phyloP scores from a whole-genome alignment of 2,329 filamentous ascomycete genomes.

The Ascochyta viciae-villosae region DNA sequence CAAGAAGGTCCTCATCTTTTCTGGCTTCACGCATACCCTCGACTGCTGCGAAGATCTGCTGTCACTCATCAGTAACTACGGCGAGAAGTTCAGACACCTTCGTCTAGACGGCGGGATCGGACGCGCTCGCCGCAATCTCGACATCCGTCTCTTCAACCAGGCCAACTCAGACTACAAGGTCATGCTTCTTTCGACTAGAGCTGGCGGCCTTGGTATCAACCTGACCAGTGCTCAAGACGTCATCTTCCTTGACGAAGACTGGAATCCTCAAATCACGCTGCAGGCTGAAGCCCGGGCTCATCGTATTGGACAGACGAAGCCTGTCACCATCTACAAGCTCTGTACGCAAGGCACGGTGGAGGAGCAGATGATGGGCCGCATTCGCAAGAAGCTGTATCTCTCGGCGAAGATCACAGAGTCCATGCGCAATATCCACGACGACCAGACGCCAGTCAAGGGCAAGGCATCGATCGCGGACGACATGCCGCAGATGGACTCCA shows the following conservation, averaged over 20 bases:
- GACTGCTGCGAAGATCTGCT: constrained; percentile 62
- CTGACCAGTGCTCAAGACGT: constrained; percentile 62
- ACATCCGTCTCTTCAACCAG: constrained; percentile 62
- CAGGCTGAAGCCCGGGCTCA: constrained; percentile 64
- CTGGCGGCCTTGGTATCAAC: constrained; percentile 64
- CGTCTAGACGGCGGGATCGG: constrained; percentile 60
- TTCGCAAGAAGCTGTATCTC: constrained; percentile 68
- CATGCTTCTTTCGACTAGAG: constrained; percentile 63
- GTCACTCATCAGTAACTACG: constrained; percentile 51
- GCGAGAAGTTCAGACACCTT: constrained; percentile 53
- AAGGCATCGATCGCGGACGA: constrained; percentile 50
- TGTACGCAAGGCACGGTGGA: constrained; percentile 65
- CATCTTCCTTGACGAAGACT: constrained; percentile 64
- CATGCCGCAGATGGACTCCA: constrained; percentile 60
- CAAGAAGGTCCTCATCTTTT: constrained; percentile 66
- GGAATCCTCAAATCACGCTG: constrained; percentile 62
- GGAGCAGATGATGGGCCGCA: constrained; percentile 64
- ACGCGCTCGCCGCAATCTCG: constrained; percentile 59
- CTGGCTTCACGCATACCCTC: constrained; percentile 60
- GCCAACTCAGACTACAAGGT: constrained; percentile 56
- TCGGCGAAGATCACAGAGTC: constrained; percentile 67
- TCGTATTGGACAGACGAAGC: constrained; percentile 61
- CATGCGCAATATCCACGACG: constrained; percentile 61
- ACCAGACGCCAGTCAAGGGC: constrained; percentile 36
- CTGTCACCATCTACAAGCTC: constrained; percentile 63